A percentile compares a stretch with the other conserved stretches of the same genome.
Conservation (phyloP, 2,329 filamentous ascomycete genomes). For the Neobulgaria alba region DNA sequence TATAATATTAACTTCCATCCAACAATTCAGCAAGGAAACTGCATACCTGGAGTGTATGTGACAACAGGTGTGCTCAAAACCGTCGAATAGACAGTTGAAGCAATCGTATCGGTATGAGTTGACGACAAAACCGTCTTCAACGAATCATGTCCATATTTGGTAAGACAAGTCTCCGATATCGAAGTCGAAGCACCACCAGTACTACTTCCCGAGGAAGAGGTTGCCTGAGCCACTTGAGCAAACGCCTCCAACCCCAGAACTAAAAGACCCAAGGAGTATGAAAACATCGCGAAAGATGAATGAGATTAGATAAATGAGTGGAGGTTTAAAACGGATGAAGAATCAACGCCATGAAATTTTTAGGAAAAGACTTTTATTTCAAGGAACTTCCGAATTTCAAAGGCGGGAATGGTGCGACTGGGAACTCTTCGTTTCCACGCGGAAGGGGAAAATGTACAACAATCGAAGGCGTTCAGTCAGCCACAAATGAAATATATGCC, state of each 20-base stretch:
- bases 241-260: background rate
- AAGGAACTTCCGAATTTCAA: background rate
- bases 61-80: background rate
- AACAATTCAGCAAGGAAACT: background rate
- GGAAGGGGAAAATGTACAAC: background rate
- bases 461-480: background rate
- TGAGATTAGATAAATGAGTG: background rate
- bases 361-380: background rate
- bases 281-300: background rate
- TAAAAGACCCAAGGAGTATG: background rate
- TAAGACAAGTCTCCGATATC: background rate
- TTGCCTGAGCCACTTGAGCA: background rate
- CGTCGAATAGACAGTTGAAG: background rate
- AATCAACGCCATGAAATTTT: background rate
- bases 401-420: background rate
- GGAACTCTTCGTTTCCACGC: background rate
- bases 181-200: background rate
- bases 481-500: background rate
- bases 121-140: background rate
- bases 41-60: background rate
- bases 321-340: background rate
- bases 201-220: background rate
- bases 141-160: background rate
- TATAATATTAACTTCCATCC: background rate
- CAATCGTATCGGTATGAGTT: background rate